Evolutionary conservation across 768 basidiomycete species (phyloP), one percentile per base, ranked within the genome.

Genomic region (Porphyrellus cyaneotinctus): DNA sequence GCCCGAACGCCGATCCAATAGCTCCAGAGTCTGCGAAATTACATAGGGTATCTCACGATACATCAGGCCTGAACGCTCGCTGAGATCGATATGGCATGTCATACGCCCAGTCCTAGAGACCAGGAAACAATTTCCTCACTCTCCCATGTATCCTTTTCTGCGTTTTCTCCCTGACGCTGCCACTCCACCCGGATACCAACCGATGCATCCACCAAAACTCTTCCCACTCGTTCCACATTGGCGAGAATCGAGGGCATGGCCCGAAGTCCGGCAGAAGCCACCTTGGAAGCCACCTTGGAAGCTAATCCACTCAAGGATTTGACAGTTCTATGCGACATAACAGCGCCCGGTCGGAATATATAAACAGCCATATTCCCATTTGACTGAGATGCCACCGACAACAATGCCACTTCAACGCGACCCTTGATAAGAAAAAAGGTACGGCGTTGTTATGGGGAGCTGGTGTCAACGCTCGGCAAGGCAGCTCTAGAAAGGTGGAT

Each of bases 171-270:
- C 18, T 67, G 58, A 14, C 52, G 54, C 13, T 64, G 63, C 65
- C 63, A 67, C 51, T 62, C 60, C 15, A 64, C 57, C 13, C 65
- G 60, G 3, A 67, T 53, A 14, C 65, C 65, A 8, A 66, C 65
- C 5, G 62, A 58, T 7, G 55, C 58, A 31, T 67, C 65, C n/a
- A 67, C 65, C 33, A 67, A 43, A 3, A 66, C 62, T 17, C 49
- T 56, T 1, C 60, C 56, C 8, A 62, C 55, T 3, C 48, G 52
- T 24, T 58, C 65, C 22, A 67, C 54, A 10, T 59, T 54, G 49
- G 43, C 55, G 37, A 67, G 22, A n/a, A 66, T 12, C 10, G 59
- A 64, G 10, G 65, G 62, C 56, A 67, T 52, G 33, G 49, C 47
- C 6, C 55, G 51, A 9, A 64, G 52, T 7, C 62, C 60, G 2